Conservation (phyloP, 2,329 filamentous ascomycete genomes). For the Arthrobotrys pseudoclavata region DNA sequence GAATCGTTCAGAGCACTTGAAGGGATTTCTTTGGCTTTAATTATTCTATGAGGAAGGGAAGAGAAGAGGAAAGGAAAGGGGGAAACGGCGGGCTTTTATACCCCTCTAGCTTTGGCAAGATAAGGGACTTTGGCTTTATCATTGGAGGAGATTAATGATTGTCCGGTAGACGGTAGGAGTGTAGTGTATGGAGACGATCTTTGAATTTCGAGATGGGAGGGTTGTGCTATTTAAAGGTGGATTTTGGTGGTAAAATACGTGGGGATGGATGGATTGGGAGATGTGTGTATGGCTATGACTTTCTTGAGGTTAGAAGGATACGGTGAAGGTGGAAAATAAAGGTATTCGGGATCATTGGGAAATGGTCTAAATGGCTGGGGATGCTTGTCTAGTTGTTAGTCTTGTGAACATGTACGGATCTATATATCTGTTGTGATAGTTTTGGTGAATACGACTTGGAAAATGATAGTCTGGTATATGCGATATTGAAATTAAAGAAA, state of each 20-base stretch:
- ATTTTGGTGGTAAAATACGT: background rate
- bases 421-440: too few species aligned
- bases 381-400: too few species aligned
- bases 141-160: background rate
- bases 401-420: too few species aligned
- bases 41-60: background rate
- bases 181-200: background rate
- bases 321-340: background rate
- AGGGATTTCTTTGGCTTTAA: background rate
- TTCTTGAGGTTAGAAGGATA: background rate
- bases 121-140: background rate
- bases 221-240: background rate
- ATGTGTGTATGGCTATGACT: background rate
- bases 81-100: conserved; percentile 39
- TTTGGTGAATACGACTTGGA: background rate
- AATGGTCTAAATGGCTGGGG: too few species aligned
- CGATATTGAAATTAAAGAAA: background rate
- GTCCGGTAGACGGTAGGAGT: background rate
- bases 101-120: background rate
- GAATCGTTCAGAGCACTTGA: background rate
- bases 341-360: background rate
- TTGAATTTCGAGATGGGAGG: background rate
- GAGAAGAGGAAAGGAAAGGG: background rate
- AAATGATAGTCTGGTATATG: background rate
- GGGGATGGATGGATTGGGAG: background rate